phyloP scores from a whole-genome alignment of 2,329 filamentous ascomycete genomes.

The Blastomyces parvus region DNA sequence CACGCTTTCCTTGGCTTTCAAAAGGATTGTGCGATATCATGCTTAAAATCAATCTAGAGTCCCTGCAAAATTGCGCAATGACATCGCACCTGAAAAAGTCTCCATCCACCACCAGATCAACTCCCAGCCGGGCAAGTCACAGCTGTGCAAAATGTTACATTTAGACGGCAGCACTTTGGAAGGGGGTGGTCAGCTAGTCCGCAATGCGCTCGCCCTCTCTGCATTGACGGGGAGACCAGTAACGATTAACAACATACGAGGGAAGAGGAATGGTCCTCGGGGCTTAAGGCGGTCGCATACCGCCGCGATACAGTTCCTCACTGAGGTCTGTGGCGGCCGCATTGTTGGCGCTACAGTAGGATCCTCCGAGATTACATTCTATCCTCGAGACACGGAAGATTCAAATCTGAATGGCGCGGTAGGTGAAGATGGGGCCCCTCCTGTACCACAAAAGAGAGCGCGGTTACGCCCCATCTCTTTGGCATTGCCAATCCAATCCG shows the following conservation, averaged over 20 bases:
- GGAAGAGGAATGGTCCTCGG: constrained; percentile 39
- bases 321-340: constrained; percentile 39
- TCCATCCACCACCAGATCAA: neutral
- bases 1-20: neutral
- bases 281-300: constrained; percentile 51
- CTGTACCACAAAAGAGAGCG: constrained; percentile 6
- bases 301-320: constrained; percentile 46
- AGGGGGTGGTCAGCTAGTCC: constrained; percentile 53
- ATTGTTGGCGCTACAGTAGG: constrained; percentile 29
- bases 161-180: constrained; percentile 51
- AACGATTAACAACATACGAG: constrained; percentile 46
- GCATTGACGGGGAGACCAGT: constrained; percentile 44
- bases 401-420: neutral
- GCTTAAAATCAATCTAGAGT: neutral
- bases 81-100: neutral
- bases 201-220: constrained; percentile 47
- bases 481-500: constrained; percentile 19
- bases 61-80: neutral
- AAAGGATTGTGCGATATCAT: neutral
- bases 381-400: constrained; percentile 17
- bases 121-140: neutral
- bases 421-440: neutral
- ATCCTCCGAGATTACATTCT: constrained; percentile 28
- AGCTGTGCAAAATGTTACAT: constrained; percentile 20
- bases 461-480: neutral